phyloP scores from a whole-genome alignment of 2,329 filamentous ascomycete genomes.

The Mycocentrospora acerina region DNA sequence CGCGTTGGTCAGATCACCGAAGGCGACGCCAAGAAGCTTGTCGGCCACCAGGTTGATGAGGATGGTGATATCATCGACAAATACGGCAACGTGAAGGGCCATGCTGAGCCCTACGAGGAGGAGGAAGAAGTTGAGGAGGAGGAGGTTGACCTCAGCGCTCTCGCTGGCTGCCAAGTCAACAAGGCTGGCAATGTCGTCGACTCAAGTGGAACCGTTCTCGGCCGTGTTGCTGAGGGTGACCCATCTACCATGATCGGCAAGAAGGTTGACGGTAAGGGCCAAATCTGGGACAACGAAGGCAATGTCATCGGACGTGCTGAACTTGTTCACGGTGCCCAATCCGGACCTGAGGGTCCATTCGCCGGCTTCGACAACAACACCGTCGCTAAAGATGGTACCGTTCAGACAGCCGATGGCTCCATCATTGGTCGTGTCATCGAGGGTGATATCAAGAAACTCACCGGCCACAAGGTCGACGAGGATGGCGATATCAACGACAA shows the following conservation, averaged over 20 bases:
- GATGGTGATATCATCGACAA: constrained; percentile 81
- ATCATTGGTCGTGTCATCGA: constrained; percentile 54
- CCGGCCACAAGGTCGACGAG: constrained; percentile 54
- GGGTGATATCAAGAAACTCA: constrained; percentile 54
- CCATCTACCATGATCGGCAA: constrained; percentile 58
- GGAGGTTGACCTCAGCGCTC: constrained; percentile 58
- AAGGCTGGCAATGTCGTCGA: constrained; percentile 65
- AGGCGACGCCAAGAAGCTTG: constrained; percentile 71
- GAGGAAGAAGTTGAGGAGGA: constrained; percentile 52
- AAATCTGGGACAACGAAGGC: constrained; percentile 65
- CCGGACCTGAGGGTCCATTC: constrained; percentile 58
- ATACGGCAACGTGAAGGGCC: constrained; percentile 65
- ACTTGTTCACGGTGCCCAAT: constrained; percentile 55
- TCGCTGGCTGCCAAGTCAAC: constrained; percentile 64
- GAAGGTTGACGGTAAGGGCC: constrained; percentile 63
- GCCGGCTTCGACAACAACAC: constrained; percentile 59
- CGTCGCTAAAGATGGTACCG: constrained; percentile 60
- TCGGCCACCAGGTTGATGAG: constrained; percentile 74
- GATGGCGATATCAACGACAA: constrained; percentile 56
- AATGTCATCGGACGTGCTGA: constrained; percentile 62
- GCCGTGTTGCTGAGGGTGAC: constrained; percentile 60
- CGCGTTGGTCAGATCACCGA: constrained; percentile 70
- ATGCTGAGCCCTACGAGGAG: constrained; percentile 58
- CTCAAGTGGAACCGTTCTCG: constrained; percentile 58
- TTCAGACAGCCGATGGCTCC: constrained; percentile 49